Conservation (phyloP, 148 eudicot species). For the Silene conica region DNA sequence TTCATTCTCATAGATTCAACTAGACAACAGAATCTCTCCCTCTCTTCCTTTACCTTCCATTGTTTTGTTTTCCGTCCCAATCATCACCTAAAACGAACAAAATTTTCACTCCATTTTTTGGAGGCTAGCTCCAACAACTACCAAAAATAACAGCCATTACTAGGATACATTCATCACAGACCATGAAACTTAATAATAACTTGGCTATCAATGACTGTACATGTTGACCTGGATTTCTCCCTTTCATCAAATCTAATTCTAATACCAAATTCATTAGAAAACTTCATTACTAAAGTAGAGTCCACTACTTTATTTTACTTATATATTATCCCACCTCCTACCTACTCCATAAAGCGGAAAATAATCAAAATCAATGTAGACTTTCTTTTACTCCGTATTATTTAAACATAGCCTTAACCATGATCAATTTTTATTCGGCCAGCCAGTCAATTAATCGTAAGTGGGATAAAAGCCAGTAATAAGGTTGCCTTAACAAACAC, state of each 20-base stretch:
- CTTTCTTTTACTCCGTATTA: background rate
- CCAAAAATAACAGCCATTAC: background rate
- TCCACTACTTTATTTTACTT: background rate
- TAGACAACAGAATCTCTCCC: background rate
- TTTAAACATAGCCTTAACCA: background rate
- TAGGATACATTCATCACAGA: background rate
- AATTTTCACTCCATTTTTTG: background rate
- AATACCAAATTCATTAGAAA: too few relatives aligned
- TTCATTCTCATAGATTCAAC: background rate
- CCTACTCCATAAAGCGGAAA: conserved; percentile 10
- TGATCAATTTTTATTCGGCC: conserved; percentile 12
- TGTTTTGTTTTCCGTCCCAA: background rate
- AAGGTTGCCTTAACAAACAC: conserved; percentile 15
- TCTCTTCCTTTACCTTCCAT: background rate
- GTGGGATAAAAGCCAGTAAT: conserved; percentile 2
- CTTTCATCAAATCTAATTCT: too few relatives aligned
- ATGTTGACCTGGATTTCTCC: background rate
- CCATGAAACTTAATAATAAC: background rate
- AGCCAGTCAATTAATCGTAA: background rate
- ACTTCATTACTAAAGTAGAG: background rate
- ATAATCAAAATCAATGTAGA: background rate
- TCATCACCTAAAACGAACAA: background rate
- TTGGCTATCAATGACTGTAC: too few relatives aligned
- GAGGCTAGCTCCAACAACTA: background rate
- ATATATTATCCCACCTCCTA: conserved; percentile 16